A percentile compares a stretch with the other conserved stretches of the same genome.
These are phyloP conservation scores for Xylariales sp. DNA, from an alignment of 2,329 filamentous ascomycete genomes.

Conservation along the genomic window DNA sequence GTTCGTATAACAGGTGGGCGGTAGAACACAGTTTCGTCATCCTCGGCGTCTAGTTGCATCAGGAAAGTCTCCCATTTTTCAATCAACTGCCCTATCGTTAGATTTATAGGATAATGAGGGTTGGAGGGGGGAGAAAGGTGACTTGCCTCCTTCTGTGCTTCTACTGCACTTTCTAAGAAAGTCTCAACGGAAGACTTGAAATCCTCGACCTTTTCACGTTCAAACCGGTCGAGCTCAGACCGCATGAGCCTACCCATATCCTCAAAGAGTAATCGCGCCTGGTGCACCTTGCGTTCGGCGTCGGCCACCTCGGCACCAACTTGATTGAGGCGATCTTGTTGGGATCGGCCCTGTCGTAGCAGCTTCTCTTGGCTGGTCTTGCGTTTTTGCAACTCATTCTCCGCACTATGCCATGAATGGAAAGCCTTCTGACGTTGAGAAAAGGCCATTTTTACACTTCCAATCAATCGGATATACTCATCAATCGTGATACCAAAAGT, in stretches of 20 bases:
- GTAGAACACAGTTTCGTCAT: constrained; percentile 79
- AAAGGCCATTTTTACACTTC: constrained; percentile 94
- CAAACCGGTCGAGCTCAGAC: constrained; percentile 90
- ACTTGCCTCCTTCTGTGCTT: constrained; percentile 96
- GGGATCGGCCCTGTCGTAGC: constrained; percentile 91
- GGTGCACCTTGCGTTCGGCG: constrained; percentile 91
- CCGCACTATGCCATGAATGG: constrained; percentile 91
- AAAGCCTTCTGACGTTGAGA: constrained; percentile 93
- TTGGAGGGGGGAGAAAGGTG: not conserved
- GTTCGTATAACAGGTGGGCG: constrained; percentile 69
- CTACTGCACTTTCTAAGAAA: constrained; percentile 94
- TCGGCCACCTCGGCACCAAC: constrained; percentile 94
- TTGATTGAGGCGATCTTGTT: constrained; percentile 94
- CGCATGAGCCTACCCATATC: constrained; percentile 97
- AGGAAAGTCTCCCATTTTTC: constrained; percentile 99
- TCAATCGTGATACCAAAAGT: constrained; percentile 98
- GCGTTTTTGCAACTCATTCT: constrained; percentile 90
- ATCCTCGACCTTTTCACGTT: constrained; percentile 97
- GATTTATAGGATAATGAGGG: constrained; percentile 22
- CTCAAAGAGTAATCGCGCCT: constrained; percentile 89
- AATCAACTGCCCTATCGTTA: constrained; percentile 60
- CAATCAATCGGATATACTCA: constrained; percentile 96
- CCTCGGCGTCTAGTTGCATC: constrained; percentile 93
- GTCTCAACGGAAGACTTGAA: constrained; percentile 99
- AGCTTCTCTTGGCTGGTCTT: constrained; percentile 92